These are phyloP conservation scores for Epipyxis sp. DNA, from an alignment of 108 stramenopile species.

Conservation along the genomic window DNA sequence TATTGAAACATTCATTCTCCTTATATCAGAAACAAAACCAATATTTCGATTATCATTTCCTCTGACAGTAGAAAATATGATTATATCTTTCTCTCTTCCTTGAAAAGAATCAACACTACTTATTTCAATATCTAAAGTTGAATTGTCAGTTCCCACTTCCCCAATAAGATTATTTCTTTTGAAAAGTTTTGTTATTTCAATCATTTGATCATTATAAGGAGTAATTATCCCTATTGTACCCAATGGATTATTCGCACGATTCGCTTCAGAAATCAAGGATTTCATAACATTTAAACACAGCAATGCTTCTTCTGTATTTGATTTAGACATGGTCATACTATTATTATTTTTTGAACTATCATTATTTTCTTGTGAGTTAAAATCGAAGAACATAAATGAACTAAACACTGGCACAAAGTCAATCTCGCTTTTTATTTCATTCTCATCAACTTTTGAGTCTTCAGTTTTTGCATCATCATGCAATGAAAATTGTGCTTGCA, in stretches of 20 bases:
- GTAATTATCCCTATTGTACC: constrained; percentile 51
- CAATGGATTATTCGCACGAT: background rate
- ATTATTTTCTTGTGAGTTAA: too few relatives aligned
- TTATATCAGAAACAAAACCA: constrained; percentile 54
- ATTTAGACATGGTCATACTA: constrained; percentile 26
- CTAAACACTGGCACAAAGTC: constrained; percentile 39
- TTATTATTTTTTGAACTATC: background rate
- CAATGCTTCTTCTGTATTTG: constrained; percentile 40
- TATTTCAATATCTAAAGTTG: constrained; percentile 63
- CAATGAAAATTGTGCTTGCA: background rate
- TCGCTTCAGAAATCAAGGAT: constrained; percentile 13
- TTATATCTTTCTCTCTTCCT: constrained; percentile 84
- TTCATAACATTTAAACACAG: constrained; percentile 42
- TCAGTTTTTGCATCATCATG: background rate
- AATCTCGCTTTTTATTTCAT: background rate
- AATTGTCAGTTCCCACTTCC: too few relatives aligned
- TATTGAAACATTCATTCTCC: constrained; percentile 57
- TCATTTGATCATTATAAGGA: constrained; percentile 54
- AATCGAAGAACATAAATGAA: constrained; percentile 52
- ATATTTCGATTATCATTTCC: constrained; percentile 45
- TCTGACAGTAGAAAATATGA: constrained; percentile 86
- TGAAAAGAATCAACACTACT: constrained; percentile 90
- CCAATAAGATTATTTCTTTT: background rate
- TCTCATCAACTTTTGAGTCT: background rate
- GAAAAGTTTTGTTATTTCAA: constrained; percentile 47